Evolutionary conservation across 495 filamentous ascomycete genomes (phyloP).

Genomic region (Annulohypoxylon bovei): DNA sequence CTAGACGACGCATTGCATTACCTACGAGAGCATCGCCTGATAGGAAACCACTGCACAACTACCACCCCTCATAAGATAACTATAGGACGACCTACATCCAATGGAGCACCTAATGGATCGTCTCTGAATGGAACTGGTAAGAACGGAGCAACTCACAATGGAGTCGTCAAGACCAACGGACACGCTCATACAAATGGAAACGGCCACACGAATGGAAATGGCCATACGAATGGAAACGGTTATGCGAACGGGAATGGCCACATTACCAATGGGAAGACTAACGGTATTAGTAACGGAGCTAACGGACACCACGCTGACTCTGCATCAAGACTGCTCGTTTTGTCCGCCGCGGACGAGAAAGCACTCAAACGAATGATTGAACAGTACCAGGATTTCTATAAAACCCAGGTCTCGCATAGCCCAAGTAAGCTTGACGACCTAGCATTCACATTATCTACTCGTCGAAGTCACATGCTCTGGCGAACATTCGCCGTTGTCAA

Average conservation of each 20-base stretch:
- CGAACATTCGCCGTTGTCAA: conserved; percentile 40
- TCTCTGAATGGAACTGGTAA: not conserved
- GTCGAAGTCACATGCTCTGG: conserved; percentile 46
- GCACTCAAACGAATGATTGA: conserved; percentile 37
- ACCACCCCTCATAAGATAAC: not conserved
- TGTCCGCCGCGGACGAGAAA: conserved; percentile 44
- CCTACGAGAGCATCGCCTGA: conserved; percentile 23
- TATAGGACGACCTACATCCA: not conserved
- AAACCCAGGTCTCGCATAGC: not conserved
- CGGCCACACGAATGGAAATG: not conserved
- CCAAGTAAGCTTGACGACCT: conserved; percentile 30
- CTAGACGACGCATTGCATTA: conserved; percentile 55
- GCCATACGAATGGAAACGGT: conserved; percentile 1
- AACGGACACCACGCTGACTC: conserved; percentile 6
- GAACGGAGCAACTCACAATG: conserved; percentile 7
- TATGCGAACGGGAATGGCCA: conserved; percentile 7
- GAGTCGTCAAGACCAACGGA: not conserved
- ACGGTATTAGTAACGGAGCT: conserved; percentile 19
- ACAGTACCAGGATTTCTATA: conserved; percentile 25
- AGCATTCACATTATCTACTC: conserved; percentile 42
- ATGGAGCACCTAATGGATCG: not conserved
- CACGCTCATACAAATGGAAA: not conserved
- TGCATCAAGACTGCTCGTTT: conserved; percentile 39
- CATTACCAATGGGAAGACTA: conserved; percentile 17
- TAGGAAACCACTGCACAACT: conserved; percentile 43